Conservation (phyloP, 202 grass and related monocot genomes). For the Zoysia matrella region DNA sequence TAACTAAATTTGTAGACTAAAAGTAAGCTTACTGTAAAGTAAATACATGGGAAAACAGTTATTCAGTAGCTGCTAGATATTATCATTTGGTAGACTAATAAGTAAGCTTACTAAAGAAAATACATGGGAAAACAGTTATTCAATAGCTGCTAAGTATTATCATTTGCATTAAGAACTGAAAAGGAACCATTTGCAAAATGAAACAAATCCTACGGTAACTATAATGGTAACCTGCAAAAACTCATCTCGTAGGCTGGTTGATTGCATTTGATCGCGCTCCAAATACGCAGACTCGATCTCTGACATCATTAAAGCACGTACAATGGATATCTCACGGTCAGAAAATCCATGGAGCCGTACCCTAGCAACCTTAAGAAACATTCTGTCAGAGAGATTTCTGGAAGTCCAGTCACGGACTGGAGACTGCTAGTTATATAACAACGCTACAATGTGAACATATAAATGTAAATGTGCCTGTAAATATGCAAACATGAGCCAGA, state of each 20-base stretch:
- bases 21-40: background rate
- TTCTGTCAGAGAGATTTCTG: constrained; percentile 18
- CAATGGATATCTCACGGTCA: constrained; percentile 97
- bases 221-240: constrained; percentile 71
- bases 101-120: too few species aligned
- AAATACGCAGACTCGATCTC: constrained; percentile 98
- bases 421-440: constrained; percentile 24
- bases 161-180: constrained; percentile 29
- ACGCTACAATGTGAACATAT: constrained; percentile 21
- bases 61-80: too few species aligned
- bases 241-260: constrained; percentile 84
- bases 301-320: constrained; percentile 95
- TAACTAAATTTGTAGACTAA: constrained; percentile 22
- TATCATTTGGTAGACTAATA: too few species aligned
- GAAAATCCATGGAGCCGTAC: constrained; percentile 93
- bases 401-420: constrained; percentile 33
- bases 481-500: background rate
- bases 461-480: background rate
- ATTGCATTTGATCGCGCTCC: constrained; percentile 99
- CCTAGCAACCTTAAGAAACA: constrained; percentile 83
- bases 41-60: too few species aligned
- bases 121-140: constrained; percentile 14
- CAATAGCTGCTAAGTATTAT: constrained; percentile 25
- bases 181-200: constrained; percentile 22
- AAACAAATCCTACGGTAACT: constrained; percentile 19